Percentiles rank a stretch among this genome's conserved stretches.
Conservation (phyloP, 2,329 filamentous ascomycete genomes). For the Clarireedia monteithiana region DNA sequence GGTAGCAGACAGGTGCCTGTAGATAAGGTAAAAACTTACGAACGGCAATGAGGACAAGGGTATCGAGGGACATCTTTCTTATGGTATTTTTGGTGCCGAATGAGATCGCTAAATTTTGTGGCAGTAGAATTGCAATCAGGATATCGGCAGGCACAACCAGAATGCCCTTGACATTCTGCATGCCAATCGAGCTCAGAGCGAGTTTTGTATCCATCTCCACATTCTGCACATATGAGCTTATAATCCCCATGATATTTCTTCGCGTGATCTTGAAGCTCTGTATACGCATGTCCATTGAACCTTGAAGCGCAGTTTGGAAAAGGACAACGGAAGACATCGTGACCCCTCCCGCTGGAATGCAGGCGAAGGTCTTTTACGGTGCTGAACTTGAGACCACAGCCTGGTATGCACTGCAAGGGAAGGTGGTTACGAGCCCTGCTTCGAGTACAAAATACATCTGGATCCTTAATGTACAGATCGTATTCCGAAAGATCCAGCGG, state of each 20-base stretch:
- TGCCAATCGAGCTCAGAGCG: rapidly evolving
- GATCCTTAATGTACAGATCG: not conserved
- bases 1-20: not conserved
- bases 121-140: not conserved
- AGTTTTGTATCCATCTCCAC: not conserved
- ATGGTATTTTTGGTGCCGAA: conserved; percentile 2
- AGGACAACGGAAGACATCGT: not conserved
- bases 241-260: rapidly evolving
- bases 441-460: not conserved
- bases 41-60: conserved; percentile 1
- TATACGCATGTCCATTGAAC: not conserved
- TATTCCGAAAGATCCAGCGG: not conserved
- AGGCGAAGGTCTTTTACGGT: not conserved
- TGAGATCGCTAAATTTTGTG: not conserved
- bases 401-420: not conserved
- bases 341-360: not conserved
- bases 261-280: not conserved
- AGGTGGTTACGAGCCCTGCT: not conserved
- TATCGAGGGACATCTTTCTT: not conserved
- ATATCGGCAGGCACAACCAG: not conserved
- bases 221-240: not conserved
- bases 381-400: not conserved
- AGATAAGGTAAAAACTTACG: not conserved
- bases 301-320: not conserved
- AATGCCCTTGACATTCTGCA: rapidly evolving